A percentile compares a stretch with the other conserved stretches of the same genome.
phyloP scores from a whole-genome alignment of 2,329 filamentous ascomycete species.

The Simplicillium sp. region DNA sequence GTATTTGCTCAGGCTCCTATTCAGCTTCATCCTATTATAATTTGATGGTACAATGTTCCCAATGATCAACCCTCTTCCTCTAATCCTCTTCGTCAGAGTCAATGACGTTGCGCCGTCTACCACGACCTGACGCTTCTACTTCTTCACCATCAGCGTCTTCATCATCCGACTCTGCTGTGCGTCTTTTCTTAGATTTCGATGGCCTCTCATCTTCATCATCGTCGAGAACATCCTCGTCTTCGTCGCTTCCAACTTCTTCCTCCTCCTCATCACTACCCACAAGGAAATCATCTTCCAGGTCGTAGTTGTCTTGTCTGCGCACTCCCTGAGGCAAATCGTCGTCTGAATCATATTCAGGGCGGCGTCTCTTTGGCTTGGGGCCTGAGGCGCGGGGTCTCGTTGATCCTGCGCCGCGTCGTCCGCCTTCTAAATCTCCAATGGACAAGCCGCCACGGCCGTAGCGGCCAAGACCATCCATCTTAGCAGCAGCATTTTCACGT shows the following conservation, averaged over 20 bases:
- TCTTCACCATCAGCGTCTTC: constrained; percentile 46
- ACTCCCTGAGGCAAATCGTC: constrained; percentile 57
- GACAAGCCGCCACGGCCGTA: constrained; percentile 50
- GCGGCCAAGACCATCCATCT: constrained; percentile 45
- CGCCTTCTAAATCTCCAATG: constrained; percentile 60
- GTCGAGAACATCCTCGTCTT: constrained; percentile 51
- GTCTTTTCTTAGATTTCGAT: constrained; percentile 38
- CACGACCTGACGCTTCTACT: constrained; percentile 37
- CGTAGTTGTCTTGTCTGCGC: constrained; percentile 64
- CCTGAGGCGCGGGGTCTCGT: constrained; percentile 45
- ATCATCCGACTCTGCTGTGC: constrained; percentile 37
- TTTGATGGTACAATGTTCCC: not conserved
- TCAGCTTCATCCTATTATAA: constrained; percentile 3
- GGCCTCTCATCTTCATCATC: constrained; percentile 40
- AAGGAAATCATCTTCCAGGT: constrained; percentile 71
- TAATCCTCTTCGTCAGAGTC: constrained; percentile 45
- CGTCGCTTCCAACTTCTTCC: constrained; percentile 50
- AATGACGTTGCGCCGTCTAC: constrained; percentile 45
- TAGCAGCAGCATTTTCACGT: constrained; percentile 57
- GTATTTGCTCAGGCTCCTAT: not conserved
- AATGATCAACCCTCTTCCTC: no score
- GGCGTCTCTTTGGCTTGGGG: constrained; percentile 41
- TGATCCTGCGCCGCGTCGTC: constrained; percentile 35
- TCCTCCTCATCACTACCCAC: constrained; percentile 67
- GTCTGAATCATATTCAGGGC: constrained; percentile 66